Conservation (phyloP, 805 yeast genomes). For the Pichia kluyveri region DNA sequence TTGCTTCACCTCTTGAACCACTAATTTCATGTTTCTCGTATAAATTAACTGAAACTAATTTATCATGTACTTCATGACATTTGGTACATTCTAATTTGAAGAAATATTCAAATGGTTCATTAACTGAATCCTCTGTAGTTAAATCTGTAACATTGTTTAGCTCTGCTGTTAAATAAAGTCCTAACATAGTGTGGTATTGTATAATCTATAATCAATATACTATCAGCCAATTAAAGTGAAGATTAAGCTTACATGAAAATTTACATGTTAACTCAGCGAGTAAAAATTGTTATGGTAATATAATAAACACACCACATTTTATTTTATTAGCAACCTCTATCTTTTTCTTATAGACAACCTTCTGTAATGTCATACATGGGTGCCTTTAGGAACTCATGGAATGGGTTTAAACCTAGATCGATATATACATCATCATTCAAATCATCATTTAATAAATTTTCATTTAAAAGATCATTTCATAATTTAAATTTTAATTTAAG, state of each 20-base stretch:
- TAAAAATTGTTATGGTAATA: too few relatives aligned
- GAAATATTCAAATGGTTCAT: constrained; percentile 62
- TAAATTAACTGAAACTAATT: constrained; percentile 58
- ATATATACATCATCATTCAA: too few relatives aligned
- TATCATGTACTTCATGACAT: constrained; percentile 72
- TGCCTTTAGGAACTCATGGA: neutral
- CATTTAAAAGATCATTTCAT: constrained; percentile 3
- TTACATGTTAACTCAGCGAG: too few relatives aligned
- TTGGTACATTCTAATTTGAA: constrained; percentile 67
- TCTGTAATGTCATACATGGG: neutral
- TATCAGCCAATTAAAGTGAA: too few relatives aligned
- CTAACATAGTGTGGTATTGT: neutral
- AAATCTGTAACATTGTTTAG: constrained; percentile 26
- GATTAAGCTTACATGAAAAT: too few relatives aligned
- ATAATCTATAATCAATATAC: too few relatives aligned
- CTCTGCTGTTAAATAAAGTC: constrained; percentile 27
- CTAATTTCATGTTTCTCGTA: constrained; percentile 56
- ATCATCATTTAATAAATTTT: too few relatives aligned
- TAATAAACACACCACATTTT: too few relatives aligned
- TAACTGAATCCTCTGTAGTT: constrained; percentile 50
- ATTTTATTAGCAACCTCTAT: too few relatives aligned
- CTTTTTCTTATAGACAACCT: neutral
- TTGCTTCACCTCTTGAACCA: constrained; percentile 77
- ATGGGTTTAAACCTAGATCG: neutral
- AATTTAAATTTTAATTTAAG: too few relatives aligned